Evolutionary conservation across 805 yeast genomes (phyloP).

Genomic region (Kluyveromyces wickerhamii): DNA sequence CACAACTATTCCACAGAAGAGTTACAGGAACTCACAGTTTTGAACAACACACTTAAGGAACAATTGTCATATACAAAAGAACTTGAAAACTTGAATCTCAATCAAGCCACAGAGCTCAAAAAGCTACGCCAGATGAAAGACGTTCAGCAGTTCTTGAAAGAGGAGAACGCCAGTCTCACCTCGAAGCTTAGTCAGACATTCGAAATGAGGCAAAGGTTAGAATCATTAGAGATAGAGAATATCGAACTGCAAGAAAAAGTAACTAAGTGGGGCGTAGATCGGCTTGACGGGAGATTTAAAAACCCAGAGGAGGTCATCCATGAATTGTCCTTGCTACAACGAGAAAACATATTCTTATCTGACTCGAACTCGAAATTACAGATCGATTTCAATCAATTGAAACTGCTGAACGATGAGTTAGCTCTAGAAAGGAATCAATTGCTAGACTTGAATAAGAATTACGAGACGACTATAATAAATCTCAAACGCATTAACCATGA

Average conservation of each 20-base stretch:
- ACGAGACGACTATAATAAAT: constrained; percentile 22
- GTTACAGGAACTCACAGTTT: constrained; percentile 28
- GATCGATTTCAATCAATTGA: constrained; percentile 20
- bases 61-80: constrained; percentile 40
- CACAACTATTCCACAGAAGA: constrained; percentile 27
- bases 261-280: constrained; percentile 39
- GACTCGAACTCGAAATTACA: constrained; percentile 26
- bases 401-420: constrained; percentile 27
- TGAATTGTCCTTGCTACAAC: constrained; percentile 34
- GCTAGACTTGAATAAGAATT: constrained; percentile 22
- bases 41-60: constrained; percentile 30
- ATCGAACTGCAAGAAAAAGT: constrained; percentile 40
- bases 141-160: constrained; percentile 19
- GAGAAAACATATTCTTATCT: constrained; percentile 32
- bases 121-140: constrained; percentile 32
- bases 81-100: constrained; percentile 44
- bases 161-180: constrained; percentile 27
- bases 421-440: constrained; percentile 35
- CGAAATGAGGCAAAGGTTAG: constrained; percentile 36
- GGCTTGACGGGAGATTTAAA: constrained; percentile 20
- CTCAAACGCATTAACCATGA: constrained; percentile 33
- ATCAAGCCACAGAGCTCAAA: constrained; percentile 45
- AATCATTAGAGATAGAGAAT: constrained; percentile 43
- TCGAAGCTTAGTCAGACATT: constrained; percentile 37
- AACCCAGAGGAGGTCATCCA: constrained; percentile 32